These are phyloP conservation scores for Sporisorium reilianum DNA, from an alignment of 1,284 basidiomycete species.

Conservation along the genomic window DNA sequence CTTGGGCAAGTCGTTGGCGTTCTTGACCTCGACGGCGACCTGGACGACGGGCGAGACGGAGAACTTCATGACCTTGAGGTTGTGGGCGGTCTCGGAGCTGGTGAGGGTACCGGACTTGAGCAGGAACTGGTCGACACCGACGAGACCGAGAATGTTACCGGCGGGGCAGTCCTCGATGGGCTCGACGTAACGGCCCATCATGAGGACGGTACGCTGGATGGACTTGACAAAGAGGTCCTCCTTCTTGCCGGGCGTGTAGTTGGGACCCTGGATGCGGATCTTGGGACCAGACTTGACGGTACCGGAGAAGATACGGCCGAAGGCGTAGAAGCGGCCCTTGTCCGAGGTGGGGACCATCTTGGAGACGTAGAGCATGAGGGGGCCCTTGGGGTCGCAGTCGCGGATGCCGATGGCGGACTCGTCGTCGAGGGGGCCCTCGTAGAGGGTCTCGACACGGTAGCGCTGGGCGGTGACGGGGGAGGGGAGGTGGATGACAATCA, in stretches of 20 bases:
- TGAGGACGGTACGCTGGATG: slow-evolving; percentile 97
- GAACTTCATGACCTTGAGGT: slow-evolving; percentile 98
- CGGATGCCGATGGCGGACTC: slow-evolving; percentile 98
- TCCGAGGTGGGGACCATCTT: slow-evolving; percentile 99
- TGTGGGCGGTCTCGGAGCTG: slow-evolving; percentile 97
- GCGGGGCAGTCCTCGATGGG: slow-evolving; percentile 99
- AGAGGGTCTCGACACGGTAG: slow-evolving; percentile 99
- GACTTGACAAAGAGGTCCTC: slow-evolving; percentile 98
- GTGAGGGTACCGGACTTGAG: slow-evolving; percentile 97
- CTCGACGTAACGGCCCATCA: slow-evolving; percentile 99
- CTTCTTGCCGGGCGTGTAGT: slow-evolving; percentile 99
- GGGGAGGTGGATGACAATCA: slow-evolving; percentile 96
- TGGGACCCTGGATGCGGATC: slow-evolving; percentile 99
- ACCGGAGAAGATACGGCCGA: slow-evolving; percentile 99
- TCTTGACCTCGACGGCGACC: slow-evolving; percentile 99
- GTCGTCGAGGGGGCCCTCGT: slow-evolving; percentile 99
- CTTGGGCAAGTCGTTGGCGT: slow-evolving; percentile 98
- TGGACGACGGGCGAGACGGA: slow-evolving; percentile 97
- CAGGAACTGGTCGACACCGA: slow-evolving; percentile 99
- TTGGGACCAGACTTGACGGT: slow-evolving; percentile 97
- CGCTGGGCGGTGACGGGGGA: slow-evolving; percentile 96
- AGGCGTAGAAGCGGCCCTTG: slow-evolving; percentile 99
- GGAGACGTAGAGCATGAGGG: slow-evolving; percentile 98
- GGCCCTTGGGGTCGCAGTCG: slow-evolving; percentile 96
- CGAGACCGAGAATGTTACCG: slow-evolving; percentile 98